Percentiles rank a stretch among this genome's conserved stretches.
Evolutionary conservation across 106 monocot species (phyloP).

Genomic region (Acorus gramineus): DNA sequence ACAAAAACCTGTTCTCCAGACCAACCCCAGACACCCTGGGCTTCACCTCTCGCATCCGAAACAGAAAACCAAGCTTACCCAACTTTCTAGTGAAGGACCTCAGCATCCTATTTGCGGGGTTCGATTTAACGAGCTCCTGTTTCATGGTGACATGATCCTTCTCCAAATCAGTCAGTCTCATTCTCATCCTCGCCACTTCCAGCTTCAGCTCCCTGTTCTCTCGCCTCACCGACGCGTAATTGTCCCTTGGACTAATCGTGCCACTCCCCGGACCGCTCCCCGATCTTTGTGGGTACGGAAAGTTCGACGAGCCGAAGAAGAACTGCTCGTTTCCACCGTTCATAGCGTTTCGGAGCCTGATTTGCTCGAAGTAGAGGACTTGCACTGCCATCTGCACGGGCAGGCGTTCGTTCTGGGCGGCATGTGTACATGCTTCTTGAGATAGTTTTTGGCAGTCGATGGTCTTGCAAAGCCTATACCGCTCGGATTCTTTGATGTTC

Average conservation of each 20-base stretch:
- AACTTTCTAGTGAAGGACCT: slow-evolving; percentile 48
- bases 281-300: slow-evolving; percentile 39
- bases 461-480: slow-evolving; percentile 81
- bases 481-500: slow-evolving; percentile 77
- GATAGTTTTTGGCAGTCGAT: slow-evolving; percentile 84
- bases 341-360: slow-evolving; percentile 66
- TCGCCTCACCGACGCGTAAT: slow-evolving; percentile 65
- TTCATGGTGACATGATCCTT: slow-evolving; percentile 86
- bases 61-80: slow-evolving; percentile 37
- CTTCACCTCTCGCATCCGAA: slow-evolving; percentile 25
- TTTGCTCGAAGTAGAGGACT: slow-evolving; percentile 91
- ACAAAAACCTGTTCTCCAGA: slow-evolving; percentile 33
- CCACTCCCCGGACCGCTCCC: slow-evolving; percentile 68
- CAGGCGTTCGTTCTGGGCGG: slow-evolving; percentile 82
- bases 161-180: slow-evolving; percentile 78
- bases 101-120: slow-evolving; percentile 52
- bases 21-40: slow-evolving; percentile 17
- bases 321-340: slow-evolving; percentile 51
- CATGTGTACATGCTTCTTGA: slow-evolving; percentile 86
- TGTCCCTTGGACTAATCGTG: slow-evolving; percentile 69
- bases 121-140: slow-evolving; percentile 48
- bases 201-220: slow-evolving; percentile 87
- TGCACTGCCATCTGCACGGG: slow-evolving; percentile 93
- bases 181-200: slow-evolving; percentile 85
- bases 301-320: slow-evolving; percentile 38